Percentiles rank a stretch among this genome's conserved stretches.
Conservation (phyloP, 2,329 filamentous ascomycete species). For the Colletotrichum navitas region DNA sequence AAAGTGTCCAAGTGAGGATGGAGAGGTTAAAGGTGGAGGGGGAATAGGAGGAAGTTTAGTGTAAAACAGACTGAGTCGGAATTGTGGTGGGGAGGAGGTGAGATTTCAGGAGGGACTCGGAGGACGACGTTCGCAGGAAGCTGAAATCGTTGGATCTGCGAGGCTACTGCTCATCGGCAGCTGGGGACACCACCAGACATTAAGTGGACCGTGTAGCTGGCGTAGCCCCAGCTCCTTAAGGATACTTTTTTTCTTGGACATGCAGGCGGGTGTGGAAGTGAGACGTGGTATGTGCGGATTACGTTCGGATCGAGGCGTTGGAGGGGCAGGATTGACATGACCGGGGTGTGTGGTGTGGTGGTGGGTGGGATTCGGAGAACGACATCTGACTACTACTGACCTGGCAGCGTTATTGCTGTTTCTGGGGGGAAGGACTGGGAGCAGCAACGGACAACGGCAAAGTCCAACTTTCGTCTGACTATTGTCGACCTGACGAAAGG, state of each 20-base stretch:
- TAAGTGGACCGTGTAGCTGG: constrained; percentile 43
- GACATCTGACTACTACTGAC: constrained; percentile 32
- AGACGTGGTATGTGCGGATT: constrained; percentile 28
- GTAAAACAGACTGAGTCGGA: constrained; percentile 40
- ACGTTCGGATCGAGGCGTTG: constrained; percentile 16
- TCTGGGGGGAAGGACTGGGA: neutral
- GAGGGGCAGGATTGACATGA: constrained; percentile 34
- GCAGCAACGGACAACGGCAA: constrained; percentile 34
- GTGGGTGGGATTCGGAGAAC: constrained; percentile 19
- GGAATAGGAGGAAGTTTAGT: constrained; percentile 37
- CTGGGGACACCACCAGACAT: constrained; percentile 45
- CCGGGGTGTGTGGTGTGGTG: constrained; percentile 5
- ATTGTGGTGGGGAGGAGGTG: constrained; percentile 42
- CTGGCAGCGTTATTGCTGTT: constrained; percentile 25
- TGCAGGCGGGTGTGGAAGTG: constrained; percentile 31
- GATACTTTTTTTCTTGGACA: constrained; percentile 14
- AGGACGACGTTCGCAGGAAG: constrained; percentile 42
- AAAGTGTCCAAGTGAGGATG: constrained; percentile 36
- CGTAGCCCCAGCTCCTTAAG: constrained; percentile 41
- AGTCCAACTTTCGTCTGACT: constrained; percentile 38
- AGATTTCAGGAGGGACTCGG: constrained; percentile 42
- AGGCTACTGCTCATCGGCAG: constrained; percentile 43
- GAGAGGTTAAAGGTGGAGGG: constrained; percentile 34
- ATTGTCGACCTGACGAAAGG: constrained; percentile 30
- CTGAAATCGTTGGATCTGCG: constrained; percentile 45